Percentiles rank a stretch among this genome's conserved stretches.
Evolutionary conservation across 2,329 filamentous ascomycete genomes (phyloP).

Genomic region (Penicillium sp.): DNA sequence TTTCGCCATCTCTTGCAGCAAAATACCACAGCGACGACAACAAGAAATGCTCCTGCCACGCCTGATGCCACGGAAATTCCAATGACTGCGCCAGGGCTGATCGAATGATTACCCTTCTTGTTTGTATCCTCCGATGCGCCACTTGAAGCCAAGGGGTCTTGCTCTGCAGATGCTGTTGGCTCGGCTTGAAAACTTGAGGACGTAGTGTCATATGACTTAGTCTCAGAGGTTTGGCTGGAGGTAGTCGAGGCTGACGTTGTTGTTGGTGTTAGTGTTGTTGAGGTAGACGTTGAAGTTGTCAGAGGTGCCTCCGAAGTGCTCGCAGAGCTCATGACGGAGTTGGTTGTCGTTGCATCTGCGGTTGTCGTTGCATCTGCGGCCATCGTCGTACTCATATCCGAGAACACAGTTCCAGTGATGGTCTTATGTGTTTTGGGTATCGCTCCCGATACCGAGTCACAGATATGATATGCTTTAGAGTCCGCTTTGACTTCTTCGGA

Average conservation of each 20-base stretch:
- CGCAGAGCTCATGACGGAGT: constrained; percentile 2
- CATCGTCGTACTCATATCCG: constrained; percentile 11
- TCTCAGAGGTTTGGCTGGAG: constrained; percentile 16
- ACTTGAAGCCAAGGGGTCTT: constrained; percentile 3
- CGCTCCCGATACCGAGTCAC: constrained; percentile 44
- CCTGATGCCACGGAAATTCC: constrained; percentile 40
- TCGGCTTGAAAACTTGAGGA: constrained; percentile 13
- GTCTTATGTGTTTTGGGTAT: constrained; percentile 37
- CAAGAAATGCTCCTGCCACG: constrained; percentile 36
- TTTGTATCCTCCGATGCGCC: constrained; percentile 14
- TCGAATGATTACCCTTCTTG: constrained; percentile 5
- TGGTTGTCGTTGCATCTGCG: constrained; percentile 4
- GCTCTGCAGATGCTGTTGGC: background rate
- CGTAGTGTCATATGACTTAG: constrained; percentile 19
- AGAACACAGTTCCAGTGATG: constrained; percentile 38
- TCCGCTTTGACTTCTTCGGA: constrained; percentile 46
- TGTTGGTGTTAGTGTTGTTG: background rate
- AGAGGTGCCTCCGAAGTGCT: background rate
- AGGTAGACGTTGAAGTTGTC: background rate
- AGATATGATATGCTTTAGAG: constrained; percentile 58
- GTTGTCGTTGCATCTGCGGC: constrained; percentile 4
- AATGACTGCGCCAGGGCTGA: constrained; percentile 35
- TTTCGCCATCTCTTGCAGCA: constrained; percentile 32
- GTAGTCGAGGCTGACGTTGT: constrained; percentile 11
- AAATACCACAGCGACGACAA: constrained; percentile 35